Conservation (phyloP, 1,284 basidiomycete genomes). For the Pyrrhoderma lamaoense region DNA sequence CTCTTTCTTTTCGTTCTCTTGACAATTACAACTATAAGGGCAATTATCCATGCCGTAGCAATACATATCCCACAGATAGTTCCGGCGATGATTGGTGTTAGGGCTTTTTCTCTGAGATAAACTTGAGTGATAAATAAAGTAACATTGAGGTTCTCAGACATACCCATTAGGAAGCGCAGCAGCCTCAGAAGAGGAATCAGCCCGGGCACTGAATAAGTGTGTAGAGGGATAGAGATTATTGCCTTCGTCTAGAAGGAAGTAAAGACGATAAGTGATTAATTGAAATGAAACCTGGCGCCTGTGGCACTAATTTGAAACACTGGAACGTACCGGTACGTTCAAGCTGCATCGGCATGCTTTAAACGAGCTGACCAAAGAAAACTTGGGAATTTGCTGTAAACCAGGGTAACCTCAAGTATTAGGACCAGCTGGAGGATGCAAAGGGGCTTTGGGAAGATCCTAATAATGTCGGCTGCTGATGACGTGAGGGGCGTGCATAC, state of each 20-base stretch:
- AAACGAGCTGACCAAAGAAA: too few species aligned
- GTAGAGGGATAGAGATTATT: neutral
- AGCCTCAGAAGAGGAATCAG: constrained; percentile 11
- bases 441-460: too few species aligned
- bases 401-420: too few species aligned
- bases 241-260: neutral
- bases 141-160: neutral
- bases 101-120: constrained; percentile 40
- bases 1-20: constrained; percentile 29
- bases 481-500: neutral
- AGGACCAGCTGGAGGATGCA: too few species aligned
- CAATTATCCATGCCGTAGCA: constrained; percentile 40
- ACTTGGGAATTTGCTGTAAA: too few species aligned
- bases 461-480: neutral
- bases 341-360: constrained; percentile 2
- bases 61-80: constrained; percentile 48
- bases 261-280: neutral
- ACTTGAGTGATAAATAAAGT: neutral
- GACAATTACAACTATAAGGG: constrained; percentile 30
- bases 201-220: constrained; percentile 5
- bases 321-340: constrained; percentile 1
- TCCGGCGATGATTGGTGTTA: constrained; percentile 60
- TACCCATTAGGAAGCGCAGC: constrained; percentile 18
- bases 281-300: neutral
- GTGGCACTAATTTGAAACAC: neutral